Percentiles rank a stretch among this genome's conserved stretches.
phyloP scores from a whole-genome alignment of 164 flowering plant species.

The Chimonanthus praecox region DNA sequence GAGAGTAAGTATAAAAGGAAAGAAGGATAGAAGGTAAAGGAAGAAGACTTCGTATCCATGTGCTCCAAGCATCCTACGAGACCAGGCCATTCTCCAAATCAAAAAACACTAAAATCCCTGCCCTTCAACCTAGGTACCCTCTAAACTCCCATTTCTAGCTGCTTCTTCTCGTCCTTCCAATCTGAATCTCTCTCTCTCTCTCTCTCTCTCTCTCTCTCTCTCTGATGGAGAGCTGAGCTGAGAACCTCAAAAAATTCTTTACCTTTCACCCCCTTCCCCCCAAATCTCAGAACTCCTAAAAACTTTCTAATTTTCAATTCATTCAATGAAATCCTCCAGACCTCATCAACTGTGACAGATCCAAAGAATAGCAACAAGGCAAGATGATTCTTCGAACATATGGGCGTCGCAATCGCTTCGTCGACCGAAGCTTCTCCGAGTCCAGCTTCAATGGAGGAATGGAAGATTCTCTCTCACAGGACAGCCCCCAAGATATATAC shows the following conservation, averaged over 20 bases:
- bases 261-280: neutral
- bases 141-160: neutral
- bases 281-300: neutral
- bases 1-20: no score
- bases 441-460: constrained; percentile 24
- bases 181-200: neutral
- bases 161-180: neutral
- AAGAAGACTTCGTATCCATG: no score
- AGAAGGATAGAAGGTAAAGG: no score
- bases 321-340: neutral
- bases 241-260: neutral
- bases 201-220: neutral
- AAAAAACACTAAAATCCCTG: no score
- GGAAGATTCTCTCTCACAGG: constrained; percentile 42
- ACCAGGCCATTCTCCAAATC: no score
- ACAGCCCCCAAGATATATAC: constrained; percentile 42
- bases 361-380: neutral
- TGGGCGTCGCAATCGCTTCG: constrained; percentile 64
- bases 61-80: no score
- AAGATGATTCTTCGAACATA: constrained; percentile 83
- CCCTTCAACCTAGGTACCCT: neutral
- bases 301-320: neutral
- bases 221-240: neutral
- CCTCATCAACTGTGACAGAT: neutral
- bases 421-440: constrained; percentile 36